Base-by-base conservation (phyloP, 2,329 filamentous ascomycete species). In the Rhinocladiella similis region DNA sequence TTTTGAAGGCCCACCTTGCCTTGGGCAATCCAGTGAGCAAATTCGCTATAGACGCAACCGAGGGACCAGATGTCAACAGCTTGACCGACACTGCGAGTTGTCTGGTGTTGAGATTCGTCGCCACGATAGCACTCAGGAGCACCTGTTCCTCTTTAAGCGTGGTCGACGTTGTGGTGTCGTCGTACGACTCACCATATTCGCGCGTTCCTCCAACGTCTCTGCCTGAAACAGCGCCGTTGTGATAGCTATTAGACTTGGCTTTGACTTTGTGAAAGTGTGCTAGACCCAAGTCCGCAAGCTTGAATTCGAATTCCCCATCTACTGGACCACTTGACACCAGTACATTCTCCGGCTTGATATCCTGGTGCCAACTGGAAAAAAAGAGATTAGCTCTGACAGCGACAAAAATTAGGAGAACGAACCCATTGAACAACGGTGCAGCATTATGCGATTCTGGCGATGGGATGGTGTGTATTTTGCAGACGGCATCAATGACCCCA, bases 281-380 rank as follows among this genome's bases (percentile, higher is more conserved):
- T 16, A 66, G 38, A 7, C 69, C 70, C 42, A 71, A 56, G 59
- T 70, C 65, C 10, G 65, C 67, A 47, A 72, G 60, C 43, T 68
- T 69, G 56, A 72, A 71, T 5, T 59, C 46, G 54, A 61, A 67
- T 19, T 66, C 59, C n/a, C 61, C 62, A 49, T 63, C 29, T 18
- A 43, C 33, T 10, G 19, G 5, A 35, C 52, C 47, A 22, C 66
- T 66, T 4, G 62, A 41, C 20, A 69, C 68, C 10, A 69, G 54
- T 12, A 74, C 69, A 41, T 69, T 72, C 18, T 47, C 53, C 3
- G 69, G 69, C 20, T 67, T 72, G 12, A 74, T 60, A 58, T 72
- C 67, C 47, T 67, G 65, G 60, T 74, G 70, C 33, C 64, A 65
- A 33, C 69, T 69, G 50, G 18, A 16, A 39, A 7, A 54, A 22